These are phyloP conservation scores for Beta corolliflora DNA, from an alignment of 179 eudicot genomes.

Conservation along the genomic window DNA sequence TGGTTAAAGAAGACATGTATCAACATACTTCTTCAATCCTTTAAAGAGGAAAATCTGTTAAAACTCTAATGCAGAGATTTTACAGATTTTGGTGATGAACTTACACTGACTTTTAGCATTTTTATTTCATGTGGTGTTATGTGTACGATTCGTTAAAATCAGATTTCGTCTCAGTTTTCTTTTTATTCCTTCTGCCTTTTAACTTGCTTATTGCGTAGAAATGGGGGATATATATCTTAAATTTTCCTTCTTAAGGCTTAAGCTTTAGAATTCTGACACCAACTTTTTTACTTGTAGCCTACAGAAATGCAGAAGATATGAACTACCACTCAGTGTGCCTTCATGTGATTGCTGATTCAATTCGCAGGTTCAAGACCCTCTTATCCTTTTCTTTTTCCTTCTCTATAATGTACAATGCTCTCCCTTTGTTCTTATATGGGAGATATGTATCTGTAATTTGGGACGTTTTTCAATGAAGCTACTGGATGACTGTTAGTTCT, in stretches of 20 bases:
- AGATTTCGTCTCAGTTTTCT: background rate
- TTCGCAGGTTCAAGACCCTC: constrained; percentile 69
- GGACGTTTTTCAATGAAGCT: background rate
- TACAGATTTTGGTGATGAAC: background rate
- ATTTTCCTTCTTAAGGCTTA: background rate
- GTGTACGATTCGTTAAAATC: background rate
- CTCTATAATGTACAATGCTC: background rate
- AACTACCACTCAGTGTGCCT: constrained; percentile 90
- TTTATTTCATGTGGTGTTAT: background rate
- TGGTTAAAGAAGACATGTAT: background rate
- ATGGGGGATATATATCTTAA: background rate
- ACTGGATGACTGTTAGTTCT: background rate
- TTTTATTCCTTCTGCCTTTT: background rate
- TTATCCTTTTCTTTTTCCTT: constrained; percentile 8
- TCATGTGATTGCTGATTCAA: constrained; percentile 96
- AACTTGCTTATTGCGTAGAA: background rate
- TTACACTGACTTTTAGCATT: background rate
- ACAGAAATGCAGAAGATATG: constrained; percentile 97
- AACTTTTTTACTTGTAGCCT: constrained; percentile 53
- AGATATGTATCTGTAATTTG: background rate
- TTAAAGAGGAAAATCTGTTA: background rate
- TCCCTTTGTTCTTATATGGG: background rate
- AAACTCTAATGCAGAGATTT: background rate
- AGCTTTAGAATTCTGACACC: constrained; percentile 11
- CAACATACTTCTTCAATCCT: background rate